Evolutionary conservation across 305 asterid species (phyloP), one percentile per base, ranked within the genome.

Genomic region (Lippia alba): DNA sequence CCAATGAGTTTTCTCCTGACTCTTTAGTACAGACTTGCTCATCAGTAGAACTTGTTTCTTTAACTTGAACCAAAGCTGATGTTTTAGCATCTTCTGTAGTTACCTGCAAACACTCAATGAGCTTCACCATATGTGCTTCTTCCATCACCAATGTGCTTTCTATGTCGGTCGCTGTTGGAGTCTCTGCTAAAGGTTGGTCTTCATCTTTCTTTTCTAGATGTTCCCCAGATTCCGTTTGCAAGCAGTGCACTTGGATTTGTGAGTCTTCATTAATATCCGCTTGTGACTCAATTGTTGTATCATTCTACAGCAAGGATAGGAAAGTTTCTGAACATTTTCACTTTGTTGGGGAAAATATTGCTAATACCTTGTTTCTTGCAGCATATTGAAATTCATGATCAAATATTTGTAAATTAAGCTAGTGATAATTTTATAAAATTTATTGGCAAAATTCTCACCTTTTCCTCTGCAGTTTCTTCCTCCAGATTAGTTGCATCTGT

Each of bases 221-320:
- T 61, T 81, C 79, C 69, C 71, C 79, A 20, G 41, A 49, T 64
- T 61, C 71, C 51, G 36, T 71, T 24, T 56, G 71, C 46, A 75
- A 68, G 53, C 67, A 70, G 18, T 73, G 74, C 58, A 71, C 74
- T 63, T 58, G 76, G 64, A 20, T 56, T 33, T n/a, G 54, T 53
- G 65, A 59, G 68, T 48, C 74, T 61, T 74, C 80, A 73, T 82
- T 72, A 39, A 9, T n/a, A 45, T 67, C 63, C 74, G 67, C 32
- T 53, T 36, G 32, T 56, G 68, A 18, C 48, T 4, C n/a, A 46
- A 12, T 20, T 24, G 68, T 14, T 63, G 68, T 12, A 48, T 44
- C 50, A 67, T 74, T 55, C 79, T 74, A 64, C 53, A 41, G 19
- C 30, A 40, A 30, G 51, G 61, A 8, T 45, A 12, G 30, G 24